Base-by-base conservation (phyloP, 225 moss, liverwort and hornwort genomes). In the Sphagnum contortum region DNA sequence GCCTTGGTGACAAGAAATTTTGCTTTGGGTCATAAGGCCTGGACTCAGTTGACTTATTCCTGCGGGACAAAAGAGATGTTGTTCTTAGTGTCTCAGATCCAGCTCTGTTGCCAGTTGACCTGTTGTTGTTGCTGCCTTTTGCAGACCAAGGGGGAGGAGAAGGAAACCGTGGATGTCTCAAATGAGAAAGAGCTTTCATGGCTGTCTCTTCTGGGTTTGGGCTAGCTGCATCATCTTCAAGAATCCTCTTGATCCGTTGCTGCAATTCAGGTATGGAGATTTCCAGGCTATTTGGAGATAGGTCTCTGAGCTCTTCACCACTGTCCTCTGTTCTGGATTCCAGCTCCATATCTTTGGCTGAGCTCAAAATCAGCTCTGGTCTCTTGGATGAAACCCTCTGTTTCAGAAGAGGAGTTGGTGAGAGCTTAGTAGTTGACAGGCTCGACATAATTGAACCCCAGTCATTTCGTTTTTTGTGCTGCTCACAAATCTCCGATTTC, bases 221-320 rank as follows among this genome's bases (percentile, higher is more conserved):
- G 29, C 50, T 7, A 49, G 66, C 68, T 45, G 50, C 66, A 5
- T 85, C 91, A 5, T 80, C 84, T 61, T 88, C 76, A 51, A 91
- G 69, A 58, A 86, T 82, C 57, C 77, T 74, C 55, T 87, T 86
- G 8, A 87, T 72, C 64, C 88, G 80, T 68, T 80, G 73, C 82
- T 91, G 88, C 2, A 91, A 75, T 69, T 87, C 88, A 9, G 80
- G 76, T 2, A 88, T 88, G 3, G 86, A 80, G 0, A 83, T 81
- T 74, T 76, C 77, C 55, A 77, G 71, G 60, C 74, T 66, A 29
- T 55, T 65, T 13, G 64, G 70, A 52, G 52, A 5, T 9, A 6
- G 52, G 1, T 52, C 29, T 29, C 29, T 29, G 29, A 29, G 52
- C 52, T 52, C 52, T 9, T 5, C 9, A 9, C 52, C 9, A 9